A percentile compares a stretch with the other conserved stretches of the same genome.
Conservation (phyloP, 2,329 filamentous ascomycete genomes). For the Diaporthe caulivora region DNA sequence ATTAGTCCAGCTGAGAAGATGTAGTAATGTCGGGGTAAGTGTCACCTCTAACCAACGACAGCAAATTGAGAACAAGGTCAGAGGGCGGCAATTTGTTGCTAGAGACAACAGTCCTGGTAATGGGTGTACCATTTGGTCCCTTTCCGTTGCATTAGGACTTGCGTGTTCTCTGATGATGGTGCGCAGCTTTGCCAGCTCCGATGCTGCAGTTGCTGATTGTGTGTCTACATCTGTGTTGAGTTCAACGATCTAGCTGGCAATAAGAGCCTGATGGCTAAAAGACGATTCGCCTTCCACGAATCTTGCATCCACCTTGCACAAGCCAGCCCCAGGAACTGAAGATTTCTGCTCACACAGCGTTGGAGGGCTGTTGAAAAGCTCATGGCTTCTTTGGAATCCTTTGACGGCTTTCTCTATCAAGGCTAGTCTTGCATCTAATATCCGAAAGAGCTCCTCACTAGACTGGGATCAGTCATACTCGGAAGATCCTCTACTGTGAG, state of each 20-base stretch:
- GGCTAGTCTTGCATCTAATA: background rate
- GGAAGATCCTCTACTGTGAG: too few species aligned
- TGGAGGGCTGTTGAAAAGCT: background rate
- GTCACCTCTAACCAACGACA: background rate
- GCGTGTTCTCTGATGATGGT: background rate
- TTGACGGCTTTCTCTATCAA: constrained; percentile 1
- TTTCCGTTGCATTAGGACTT: background rate
- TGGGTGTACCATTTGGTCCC: background rate
- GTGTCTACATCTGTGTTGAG: background rate
- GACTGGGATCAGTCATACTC: background rate
- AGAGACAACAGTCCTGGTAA: too few species aligned
- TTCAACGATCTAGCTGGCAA: background rate
- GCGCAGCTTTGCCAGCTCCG: constrained; percentile 3
- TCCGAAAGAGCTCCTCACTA: background rate
- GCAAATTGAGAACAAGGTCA: background rate
- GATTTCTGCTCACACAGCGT: background rate
- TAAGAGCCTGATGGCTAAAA: background rate
- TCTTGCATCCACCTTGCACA: background rate
- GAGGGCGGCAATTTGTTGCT: background rate
- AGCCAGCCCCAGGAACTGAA: background rate
- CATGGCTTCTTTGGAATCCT: background rate
- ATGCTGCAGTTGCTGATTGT: background rate
- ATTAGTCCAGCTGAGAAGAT: background rate
- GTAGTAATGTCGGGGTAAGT: background rate
- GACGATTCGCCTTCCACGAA: background rate